A percentile compares a stretch with the other conserved stretches of the same genome.
Evolutionary conservation across 805 yeast species (phyloP).

Genomic region (Schwanniomyces occidentalis): DNA sequence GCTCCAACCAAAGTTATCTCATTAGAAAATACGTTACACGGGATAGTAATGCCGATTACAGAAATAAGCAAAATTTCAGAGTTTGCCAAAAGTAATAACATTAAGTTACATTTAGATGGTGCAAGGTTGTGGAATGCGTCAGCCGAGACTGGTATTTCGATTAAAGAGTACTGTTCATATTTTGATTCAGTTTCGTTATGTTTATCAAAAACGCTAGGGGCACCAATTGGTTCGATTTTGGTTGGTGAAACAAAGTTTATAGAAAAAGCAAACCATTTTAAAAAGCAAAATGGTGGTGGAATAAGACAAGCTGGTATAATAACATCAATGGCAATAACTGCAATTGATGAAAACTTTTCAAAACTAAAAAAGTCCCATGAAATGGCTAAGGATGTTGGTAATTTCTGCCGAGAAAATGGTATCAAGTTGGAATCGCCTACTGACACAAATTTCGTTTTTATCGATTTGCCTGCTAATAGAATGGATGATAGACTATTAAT

Average conservation of each 20-base stretch:
- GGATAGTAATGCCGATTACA: slow-evolving; percentile 75
- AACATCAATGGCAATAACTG: slow-evolving; percentile 76
- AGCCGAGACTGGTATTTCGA: slow-evolving; percentile 65
- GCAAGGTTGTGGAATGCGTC: slow-evolving; percentile 96
- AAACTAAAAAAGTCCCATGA: slow-evolving; percentile 51
- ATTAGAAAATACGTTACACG: slow-evolving; percentile 87
- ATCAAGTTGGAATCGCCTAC: slow-evolving; percentile 70
- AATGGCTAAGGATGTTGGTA: slow-evolving; percentile 53
- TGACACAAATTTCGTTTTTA: slow-evolving; percentile 80
- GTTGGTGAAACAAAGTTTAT: slow-evolving; percentile 67
- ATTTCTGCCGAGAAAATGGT: slow-evolving; percentile 52
- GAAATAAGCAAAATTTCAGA: slow-evolving; percentile 70
- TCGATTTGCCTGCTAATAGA: slow-evolving; percentile 54
- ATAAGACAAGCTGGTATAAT: slow-evolving; percentile 85
- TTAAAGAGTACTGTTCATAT: slow-evolving; percentile 67
- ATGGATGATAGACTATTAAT: slow-evolving; percentile 59
- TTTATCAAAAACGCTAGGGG: slow-evolving; percentile 86
- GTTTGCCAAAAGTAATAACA: slow-evolving; percentile 61
- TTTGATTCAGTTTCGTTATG: slow-evolving; percentile 92
- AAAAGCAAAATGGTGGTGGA: slow-evolving; percentile 93
- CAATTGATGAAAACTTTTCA: slow-evolving; percentile 71
- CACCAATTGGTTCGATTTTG: slow-evolving; percentile 87
- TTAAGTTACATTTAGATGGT: slow-evolving; percentile 84
- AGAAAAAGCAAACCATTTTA: slow-evolving; percentile 75
- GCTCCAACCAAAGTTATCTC: slow-evolving; percentile 88